Percentiles rank a stretch among this genome's conserved stretches.
Evolutionary conservation across 768 basidiomycete genomes (phyloP).

Genomic region (Pluteus cervinus): DNA sequence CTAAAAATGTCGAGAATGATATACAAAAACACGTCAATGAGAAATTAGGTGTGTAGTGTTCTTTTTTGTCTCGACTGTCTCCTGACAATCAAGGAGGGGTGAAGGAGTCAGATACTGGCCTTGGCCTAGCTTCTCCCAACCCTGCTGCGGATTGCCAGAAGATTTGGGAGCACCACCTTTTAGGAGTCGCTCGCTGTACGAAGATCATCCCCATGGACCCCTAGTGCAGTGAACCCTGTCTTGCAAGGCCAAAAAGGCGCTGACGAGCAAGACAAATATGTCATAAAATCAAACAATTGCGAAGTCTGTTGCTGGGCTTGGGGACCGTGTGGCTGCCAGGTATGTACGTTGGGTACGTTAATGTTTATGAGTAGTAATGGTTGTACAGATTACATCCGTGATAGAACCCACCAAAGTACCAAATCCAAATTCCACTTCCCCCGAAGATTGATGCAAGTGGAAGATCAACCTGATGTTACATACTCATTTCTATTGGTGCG

Average conservation of each 20-base stretch:
- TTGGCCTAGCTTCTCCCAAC: slow-evolving; percentile 92
- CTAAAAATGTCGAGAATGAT: slow-evolving; percentile 90
- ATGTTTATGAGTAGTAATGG: neutral
- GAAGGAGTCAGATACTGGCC: slow-evolving; percentile 99
- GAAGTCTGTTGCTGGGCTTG: slow-evolving; percentile 96
- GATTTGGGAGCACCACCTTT: slow-evolving; percentile 86
- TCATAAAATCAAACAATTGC: slow-evolving; percentile 99
- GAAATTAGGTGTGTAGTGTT: slow-evolving; percentile 76
- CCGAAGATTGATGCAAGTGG: slow-evolving; percentile 99
- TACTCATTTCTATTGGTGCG: slow-evolving; percentile 91
- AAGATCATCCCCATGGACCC: slow-evolving; percentile 90
- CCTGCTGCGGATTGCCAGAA: slow-evolving; percentile 87
- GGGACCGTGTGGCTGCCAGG: slow-evolving; percentile 94
- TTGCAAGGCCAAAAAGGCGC: slow-evolving; percentile 90
- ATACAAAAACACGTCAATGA: slow-evolving; percentile 97
- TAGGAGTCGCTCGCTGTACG: slow-evolving; percentile 97
- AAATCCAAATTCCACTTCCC: slow-evolving; percentile 96
- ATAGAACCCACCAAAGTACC: slow-evolving; percentile 94
- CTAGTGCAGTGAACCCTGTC: slow-evolving; percentile 64
- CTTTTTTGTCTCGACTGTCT: neutral
- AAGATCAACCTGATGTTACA: slow-evolving; percentile 97
- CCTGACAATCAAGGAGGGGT: slow-evolving; percentile 71
- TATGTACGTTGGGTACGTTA: slow-evolving; percentile 96
- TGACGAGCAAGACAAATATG: slow-evolving; percentile 98
- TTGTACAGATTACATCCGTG: slow-evolving; percentile 6